These are phyloP conservation scores for Quillaja saponaria DNA, from an alignment of 306 rosid genomes.

Conservation along the genomic window DNA sequence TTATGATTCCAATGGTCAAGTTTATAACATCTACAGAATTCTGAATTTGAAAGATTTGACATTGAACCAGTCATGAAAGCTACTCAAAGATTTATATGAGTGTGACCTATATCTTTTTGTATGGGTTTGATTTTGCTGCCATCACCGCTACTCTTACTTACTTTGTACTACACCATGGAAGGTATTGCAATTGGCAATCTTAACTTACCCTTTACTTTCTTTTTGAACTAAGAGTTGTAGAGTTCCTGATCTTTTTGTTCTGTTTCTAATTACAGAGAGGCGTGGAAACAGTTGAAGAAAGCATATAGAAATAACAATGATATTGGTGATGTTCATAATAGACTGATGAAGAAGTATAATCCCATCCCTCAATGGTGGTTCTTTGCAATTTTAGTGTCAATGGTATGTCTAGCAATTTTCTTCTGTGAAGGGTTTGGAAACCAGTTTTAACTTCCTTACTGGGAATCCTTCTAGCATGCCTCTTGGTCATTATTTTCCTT, in stretches of 20 bases:
- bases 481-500: background rate
- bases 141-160: background rate
- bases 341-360: conserved; percentile 16
- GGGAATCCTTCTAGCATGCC: background rate
- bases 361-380: conserved; percentile 16
- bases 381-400: background rate
- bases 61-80: background rate
- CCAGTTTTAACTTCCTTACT: conserved; percentile 6
- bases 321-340: background rate
- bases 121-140: background rate
- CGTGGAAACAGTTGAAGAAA: background rate
- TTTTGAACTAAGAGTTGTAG: too few species aligned
- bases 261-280: too few species aligned
- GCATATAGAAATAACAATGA: background rate
- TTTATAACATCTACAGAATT: background rate
- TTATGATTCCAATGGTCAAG: background rate
- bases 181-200: too few species aligned
- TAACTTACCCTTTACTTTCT: too few species aligned
- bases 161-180: conserved; percentile 2
- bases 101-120: background rate
- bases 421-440: background rate
- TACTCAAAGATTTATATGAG: background rate
- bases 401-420: background rate
- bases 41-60: background rate
- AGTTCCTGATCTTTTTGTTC: too few species aligned